Evolutionary conservation across 805 yeast genomes (phyloP).

Genomic region (Scheffersomyces ergatensis): DNA sequence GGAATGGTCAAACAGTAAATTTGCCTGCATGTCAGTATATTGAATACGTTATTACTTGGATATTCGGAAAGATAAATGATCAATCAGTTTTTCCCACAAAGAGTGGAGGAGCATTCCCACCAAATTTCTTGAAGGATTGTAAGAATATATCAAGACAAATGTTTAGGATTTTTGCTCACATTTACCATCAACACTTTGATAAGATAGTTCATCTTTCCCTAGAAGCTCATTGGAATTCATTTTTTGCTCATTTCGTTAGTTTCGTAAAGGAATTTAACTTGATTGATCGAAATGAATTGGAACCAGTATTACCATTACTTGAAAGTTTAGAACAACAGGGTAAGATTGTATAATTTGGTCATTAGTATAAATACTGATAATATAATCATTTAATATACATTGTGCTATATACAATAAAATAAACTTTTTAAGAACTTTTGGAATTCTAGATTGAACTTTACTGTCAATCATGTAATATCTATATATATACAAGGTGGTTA

Average conservation of each 20-base stretch:
- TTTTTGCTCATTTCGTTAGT: conserved; percentile 90
- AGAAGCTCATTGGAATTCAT: conserved; percentile 98
- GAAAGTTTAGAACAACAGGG: conserved; percentile 84
- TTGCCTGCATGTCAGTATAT: conserved; percentile 92
- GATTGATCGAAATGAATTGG: conserved; percentile 75
- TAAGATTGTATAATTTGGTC: conserved; percentile 49
- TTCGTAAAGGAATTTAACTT: conserved; percentile 82
- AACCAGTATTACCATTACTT: conserved; percentile 74
- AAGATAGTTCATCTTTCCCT: conserved; percentile 85
- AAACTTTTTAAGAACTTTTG: no score
- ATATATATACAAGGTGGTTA: not conserved
- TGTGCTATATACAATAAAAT: not conserved
- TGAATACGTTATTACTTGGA: conserved; percentile 89
- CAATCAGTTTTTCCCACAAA: conserved; percentile 90
- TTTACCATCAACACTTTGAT: conserved; percentile 93
- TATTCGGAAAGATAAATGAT: conserved; percentile 81
- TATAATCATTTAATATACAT: not conserved
- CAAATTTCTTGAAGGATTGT: conserved; percentile 75
- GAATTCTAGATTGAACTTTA: no score
- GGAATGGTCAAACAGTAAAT: conserved; percentile 70
- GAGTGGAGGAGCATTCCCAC: conserved; percentile 86
- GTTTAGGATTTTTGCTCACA: conserved; percentile 94
- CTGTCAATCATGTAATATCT: not conserved
- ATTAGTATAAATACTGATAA: not conserved
- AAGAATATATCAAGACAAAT: conserved; percentile 87